These are phyloP conservation scores for Phytophthora sp. DNA, from an alignment of 352 stramenopile genomes.

Conservation along the genomic window DNA sequence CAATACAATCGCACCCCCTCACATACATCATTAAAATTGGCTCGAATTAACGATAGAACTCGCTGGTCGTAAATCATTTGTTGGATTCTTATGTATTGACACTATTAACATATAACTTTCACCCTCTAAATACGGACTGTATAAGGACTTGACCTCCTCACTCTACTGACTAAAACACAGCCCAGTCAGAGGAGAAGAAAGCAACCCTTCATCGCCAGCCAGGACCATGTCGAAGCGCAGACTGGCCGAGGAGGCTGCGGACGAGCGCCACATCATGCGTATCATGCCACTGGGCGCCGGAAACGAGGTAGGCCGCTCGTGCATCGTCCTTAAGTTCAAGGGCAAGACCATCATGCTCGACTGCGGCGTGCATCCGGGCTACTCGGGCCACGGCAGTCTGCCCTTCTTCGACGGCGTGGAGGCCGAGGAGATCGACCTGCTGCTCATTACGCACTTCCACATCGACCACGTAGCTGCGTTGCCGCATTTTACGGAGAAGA, in stretches of 20 bases:
- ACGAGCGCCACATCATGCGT: slow-evolving; percentile 91
- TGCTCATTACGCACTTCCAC: slow-evolving; percentile 99
- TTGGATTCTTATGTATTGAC: background rate
- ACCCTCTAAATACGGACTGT: background rate
- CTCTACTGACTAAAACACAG: background rate
- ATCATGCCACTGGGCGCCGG: slow-evolving; percentile 97
- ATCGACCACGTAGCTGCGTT: slow-evolving; percentile 99
- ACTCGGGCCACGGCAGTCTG: slow-evolving; percentile 96
- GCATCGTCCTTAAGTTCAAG: slow-evolving; percentile 99
- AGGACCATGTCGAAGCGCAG: slow-evolving; percentile 78
- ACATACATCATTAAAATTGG: too few relatives aligned
- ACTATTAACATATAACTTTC: too few relatives aligned
- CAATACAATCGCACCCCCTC: too few relatives aligned
- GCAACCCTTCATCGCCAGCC: background rate
- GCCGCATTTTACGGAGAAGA: slow-evolving; percentile 99
- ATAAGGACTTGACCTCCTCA: background rate
- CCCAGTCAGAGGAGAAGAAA: background rate
- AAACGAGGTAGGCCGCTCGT: slow-evolving; percentile 99
- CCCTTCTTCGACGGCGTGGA: slow-evolving; percentile 99
- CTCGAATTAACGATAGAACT: too few relatives aligned
- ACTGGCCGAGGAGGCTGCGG: slow-evolving; percentile 70
- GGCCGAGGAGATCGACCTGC: slow-evolving; percentile 94
- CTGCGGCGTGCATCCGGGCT: slow-evolving; percentile 91
- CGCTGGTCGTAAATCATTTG: background rate
- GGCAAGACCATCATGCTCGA: slow-evolving; percentile 98